Percentiles rank a stretch among this genome's conserved stretches.
Conservation (phyloP, 352 stramenopile species). For the Pythium guiyangense region DNA sequence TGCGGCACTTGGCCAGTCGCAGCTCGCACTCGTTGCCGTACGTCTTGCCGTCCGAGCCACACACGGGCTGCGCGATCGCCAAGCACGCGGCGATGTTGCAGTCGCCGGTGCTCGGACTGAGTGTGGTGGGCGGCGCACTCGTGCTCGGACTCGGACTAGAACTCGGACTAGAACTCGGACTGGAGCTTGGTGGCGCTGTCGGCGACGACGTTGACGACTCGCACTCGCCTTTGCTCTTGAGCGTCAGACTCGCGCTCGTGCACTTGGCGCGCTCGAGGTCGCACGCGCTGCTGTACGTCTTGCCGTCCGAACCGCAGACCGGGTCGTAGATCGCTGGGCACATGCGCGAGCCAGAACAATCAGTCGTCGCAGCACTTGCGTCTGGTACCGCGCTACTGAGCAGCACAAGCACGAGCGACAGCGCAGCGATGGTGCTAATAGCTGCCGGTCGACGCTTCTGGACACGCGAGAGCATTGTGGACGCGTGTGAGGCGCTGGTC, state of each 20-base stretch:
- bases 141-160: too few species aligned
- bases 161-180: too few species aligned
- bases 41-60: slow-evolving; percentile 29
- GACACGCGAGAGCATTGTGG: too few species aligned
- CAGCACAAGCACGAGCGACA: neutral
- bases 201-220: too few species aligned
- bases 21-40: slow-evolving; percentile 14
- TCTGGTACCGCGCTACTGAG: neutral
- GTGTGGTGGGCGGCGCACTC: too few species aligned
- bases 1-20: neutral
- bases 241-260: neutral
- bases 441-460: too few species aligned
- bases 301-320: slow-evolving; percentile 29
- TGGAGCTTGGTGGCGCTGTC: too few species aligned
- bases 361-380: neutral
- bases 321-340: neutral
- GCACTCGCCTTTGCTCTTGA: neutral
- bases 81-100: neutral
- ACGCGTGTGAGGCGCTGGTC: too few species aligned
- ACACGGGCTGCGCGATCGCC: slow-evolving; percentile 12
- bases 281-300: slow-evolving; percentile 20
- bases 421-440: too few species aligned
- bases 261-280: neutral
- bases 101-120: neutral
- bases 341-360: neutral